Evolutionary conservation across 2,329 filamentous ascomycete species (phyloP).

Genomic region (Drechslerella coelobrocha): DNA sequence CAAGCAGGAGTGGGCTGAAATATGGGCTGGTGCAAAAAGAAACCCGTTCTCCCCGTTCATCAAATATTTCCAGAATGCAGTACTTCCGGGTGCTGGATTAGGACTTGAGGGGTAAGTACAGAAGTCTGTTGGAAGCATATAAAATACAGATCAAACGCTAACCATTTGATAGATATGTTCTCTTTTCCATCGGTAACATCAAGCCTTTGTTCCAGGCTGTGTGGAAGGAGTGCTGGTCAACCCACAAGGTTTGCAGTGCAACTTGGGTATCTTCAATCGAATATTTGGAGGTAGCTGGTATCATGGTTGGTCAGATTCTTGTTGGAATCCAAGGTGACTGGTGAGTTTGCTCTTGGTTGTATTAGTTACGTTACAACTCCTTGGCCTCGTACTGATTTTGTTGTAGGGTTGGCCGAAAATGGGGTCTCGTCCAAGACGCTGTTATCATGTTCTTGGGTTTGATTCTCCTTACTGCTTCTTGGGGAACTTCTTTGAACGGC

Average conservation of each 20-base stretch:
- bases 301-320: slow-evolving; percentile 88
- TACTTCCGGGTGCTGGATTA: slow-evolving; percentile 89
- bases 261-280: slow-evolving; percentile 85
- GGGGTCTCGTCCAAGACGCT: slow-evolving; percentile 94
- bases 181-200: slow-evolving; percentile 96
- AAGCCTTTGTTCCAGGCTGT: slow-evolving; percentile 77
- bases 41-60: slow-evolving; percentile 83
- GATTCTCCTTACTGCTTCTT: slow-evolving; percentile 86
- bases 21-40: slow-evolving; percentile 81
- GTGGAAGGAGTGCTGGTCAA: slow-evolving; percentile 80
- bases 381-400: slow-evolving; percentile 60
- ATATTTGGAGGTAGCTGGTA: slow-evolving; percentile 91
- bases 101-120: slow-evolving; percentile 76
- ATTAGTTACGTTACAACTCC: slow-evolving; percentile 55
- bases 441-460: slow-evolving; percentile 92
- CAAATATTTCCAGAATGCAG: slow-evolving; percentile 88
- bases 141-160: slow-evolving; percentile 17
- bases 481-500: slow-evolving; percentile 84
- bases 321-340: slow-evolving; percentile 82
- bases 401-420: slow-evolving; percentile 83
- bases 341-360: slow-evolving; percentile 54
- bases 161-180: slow-evolving; percentile 71
- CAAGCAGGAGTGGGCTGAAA: slow-evolving; percentile 71
- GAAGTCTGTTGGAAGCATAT: not conserved
- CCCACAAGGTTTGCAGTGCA: slow-evolving; percentile 70